Percentiles rank a stretch among this genome's conserved stretches.
Conservation (phyloP, 305 asterid species). For the Solanum hybrid region DNA sequence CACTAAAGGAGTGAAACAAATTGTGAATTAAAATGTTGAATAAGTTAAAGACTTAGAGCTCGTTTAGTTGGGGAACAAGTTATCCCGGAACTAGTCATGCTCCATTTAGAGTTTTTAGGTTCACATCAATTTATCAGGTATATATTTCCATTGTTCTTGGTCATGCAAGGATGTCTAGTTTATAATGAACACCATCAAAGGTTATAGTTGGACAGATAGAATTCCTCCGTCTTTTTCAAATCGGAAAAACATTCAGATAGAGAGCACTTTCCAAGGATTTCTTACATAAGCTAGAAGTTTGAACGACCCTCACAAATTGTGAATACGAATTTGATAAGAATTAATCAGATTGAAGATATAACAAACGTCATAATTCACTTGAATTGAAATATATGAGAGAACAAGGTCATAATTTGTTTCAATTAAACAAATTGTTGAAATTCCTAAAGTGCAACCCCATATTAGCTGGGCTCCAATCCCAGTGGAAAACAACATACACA, state of each 20-base stretch:
- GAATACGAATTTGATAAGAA: background rate
- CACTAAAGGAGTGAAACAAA: background rate
- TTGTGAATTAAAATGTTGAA: background rate
- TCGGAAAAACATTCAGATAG: background rate
- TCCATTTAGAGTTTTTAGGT: background rate
- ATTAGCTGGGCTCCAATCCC: background rate
- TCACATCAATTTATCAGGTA: background rate
- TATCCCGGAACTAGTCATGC: background rate
- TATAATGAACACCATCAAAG: background rate
- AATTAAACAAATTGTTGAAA: background rate
- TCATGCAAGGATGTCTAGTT: background rate
- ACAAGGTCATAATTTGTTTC: background rate
- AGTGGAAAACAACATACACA: background rate
- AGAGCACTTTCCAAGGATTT: background rate
- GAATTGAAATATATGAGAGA: background rate
- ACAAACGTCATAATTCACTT: background rate
- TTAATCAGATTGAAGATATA: background rate
- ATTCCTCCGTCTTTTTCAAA: background rate
- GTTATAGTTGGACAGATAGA: background rate
- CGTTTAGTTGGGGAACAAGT: background rate
- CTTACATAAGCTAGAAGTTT: background rate
- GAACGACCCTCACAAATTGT: background rate
- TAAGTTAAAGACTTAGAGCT: background rate
- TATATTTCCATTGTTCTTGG: background rate
- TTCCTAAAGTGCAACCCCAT: background rate